Evolutionary conservation across 2,329 filamentous ascomycete genomes (phyloP), one percentile per base, ranked within the genome.

Genomic region (Cladosporium sp.): DNA sequence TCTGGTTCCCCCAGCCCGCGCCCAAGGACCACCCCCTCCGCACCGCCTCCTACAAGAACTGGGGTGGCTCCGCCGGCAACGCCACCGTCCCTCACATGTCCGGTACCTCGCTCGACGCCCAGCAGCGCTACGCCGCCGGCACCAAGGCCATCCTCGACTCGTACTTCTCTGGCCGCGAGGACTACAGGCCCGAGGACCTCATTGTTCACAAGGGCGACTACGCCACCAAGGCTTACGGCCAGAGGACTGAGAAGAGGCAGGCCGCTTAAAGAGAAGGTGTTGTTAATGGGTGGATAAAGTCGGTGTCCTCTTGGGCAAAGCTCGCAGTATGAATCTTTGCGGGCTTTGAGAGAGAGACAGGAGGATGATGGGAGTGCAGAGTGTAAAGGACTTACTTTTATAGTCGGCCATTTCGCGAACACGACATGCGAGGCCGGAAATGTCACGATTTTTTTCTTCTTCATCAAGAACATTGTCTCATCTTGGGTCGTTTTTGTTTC

Each of bases 1-100:
- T 95, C 76, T 98, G 94, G 94, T 96, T 93, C 92, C 93, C 93
- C 70, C 95, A 99, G 86, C 95, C 95, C 74, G 95, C 95, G 26
- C 93, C 93, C 77, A 87, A 88, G 82, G 93, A 97, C 78, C 95
- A 99, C 86, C 88, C 89, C 67, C 91, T 99, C 76, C 93, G 95
- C 79, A 91, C 90, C 79, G 94, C 92, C 79, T 70, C 68, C 15
- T 90, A 93, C 87, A 95, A 94, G 87, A 91, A 92, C 78, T 97
- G 92, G 86, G 94, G 93, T 74, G 95, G 94, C 77, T 44, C 30
- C 38, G 61, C 61, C 51, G 95, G 95, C 78, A 98, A 98, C 83
- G 95, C 93, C 83, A 99, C 95, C 92, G 93, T 97, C 68, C 92
- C 95, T 66, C 95, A 98, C 88, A 97, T 98, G 92, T 97, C 93